phyloP scores from a whole-genome alignment of 106 monocot species.

The Ottelia alismoides region DNA sequence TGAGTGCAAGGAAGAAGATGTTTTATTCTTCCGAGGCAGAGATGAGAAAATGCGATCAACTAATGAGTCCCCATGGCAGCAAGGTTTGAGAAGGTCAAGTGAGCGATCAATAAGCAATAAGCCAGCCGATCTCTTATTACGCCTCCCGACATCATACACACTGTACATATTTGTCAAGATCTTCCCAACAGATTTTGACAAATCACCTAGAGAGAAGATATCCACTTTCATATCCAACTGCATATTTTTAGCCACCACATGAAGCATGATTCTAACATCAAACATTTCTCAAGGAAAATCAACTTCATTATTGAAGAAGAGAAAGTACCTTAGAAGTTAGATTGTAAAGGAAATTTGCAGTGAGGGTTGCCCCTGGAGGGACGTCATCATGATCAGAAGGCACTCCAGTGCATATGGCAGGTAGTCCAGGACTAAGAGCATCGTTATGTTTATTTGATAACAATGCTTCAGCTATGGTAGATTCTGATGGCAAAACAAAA shows the following conservation, averaged over 20 bases:
- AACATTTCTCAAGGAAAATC: background rate
- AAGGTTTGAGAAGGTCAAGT: constrained; percentile 92
- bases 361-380: constrained; percentile 77
- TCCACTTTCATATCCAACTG: constrained; percentile 98
- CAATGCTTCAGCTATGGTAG: constrained; percentile 61
- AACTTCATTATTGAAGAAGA: background rate
- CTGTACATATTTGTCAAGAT: constrained; percentile 96
- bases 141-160: constrained; percentile 93
- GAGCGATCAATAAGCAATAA: constrained; percentile 90
- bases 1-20: constrained; percentile 17
- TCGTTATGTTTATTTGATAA: constrained; percentile 54
- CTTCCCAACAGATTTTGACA: constrained; percentile 78
- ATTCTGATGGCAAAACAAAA: constrained; percentile 87
- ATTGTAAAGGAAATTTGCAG: constrained; percentile 90
- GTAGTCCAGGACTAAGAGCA: constrained; percentile 84
- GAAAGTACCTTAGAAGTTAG: constrained; percentile 58
- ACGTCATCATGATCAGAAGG: constrained; percentile 66
- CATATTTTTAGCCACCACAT: constrained; percentile 2
- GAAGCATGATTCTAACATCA: background rate
- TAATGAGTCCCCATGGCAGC: constrained; percentile 84
- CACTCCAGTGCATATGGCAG: constrained; percentile 50
- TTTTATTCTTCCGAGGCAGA: constrained; percentile 46
- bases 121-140: constrained; percentile 76
- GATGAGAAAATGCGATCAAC: constrained; percentile 77
- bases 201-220: constrained; percentile 88